These are phyloP conservation scores for Chimonanthus salicifolius DNA, from an alignment of 164 flowering plant genomes.

Conservation along the genomic window DNA sequence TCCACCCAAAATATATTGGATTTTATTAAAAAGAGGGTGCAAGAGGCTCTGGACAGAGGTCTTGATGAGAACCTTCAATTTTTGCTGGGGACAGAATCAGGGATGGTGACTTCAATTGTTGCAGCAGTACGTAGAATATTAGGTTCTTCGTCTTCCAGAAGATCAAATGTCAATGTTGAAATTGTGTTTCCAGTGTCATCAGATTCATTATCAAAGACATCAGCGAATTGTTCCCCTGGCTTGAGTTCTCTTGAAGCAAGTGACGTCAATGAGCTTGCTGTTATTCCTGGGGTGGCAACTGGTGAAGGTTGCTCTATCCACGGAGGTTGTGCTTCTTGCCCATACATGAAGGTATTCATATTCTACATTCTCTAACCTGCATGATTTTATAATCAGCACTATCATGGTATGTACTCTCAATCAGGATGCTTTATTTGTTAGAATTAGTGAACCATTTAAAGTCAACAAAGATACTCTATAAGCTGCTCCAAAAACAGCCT, in stretches of 20 bases:
- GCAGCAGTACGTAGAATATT: constrained; percentile 57
- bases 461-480: neutral
- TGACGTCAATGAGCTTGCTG: constrained; percentile 40
- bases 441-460: neutral
- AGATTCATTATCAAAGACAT: constrained; percentile 64
- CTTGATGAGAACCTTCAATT: constrained; percentile 77
- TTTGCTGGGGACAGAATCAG: constrained; percentile 95
- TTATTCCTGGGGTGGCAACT: constrained; percentile 88
- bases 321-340: constrained; percentile 99
- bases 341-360: constrained; percentile 88
- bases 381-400: neutral
- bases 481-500: neutral
- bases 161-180: constrained; percentile 63
- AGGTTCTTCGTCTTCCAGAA: constrained; percentile 33
- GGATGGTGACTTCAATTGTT: constrained; percentile 96
- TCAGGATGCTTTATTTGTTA: neutral
- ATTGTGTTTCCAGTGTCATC: constrained; percentile 95
- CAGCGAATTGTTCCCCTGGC: constrained; percentile 27
- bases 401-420: neutral
- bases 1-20: constrained; percentile 94
- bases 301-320: constrained; percentile 97
- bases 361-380: constrained; percentile 9
- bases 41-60: constrained; percentile 77
- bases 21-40: constrained; percentile 72
- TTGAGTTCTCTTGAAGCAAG: constrained; percentile 26